These are phyloP conservation scores for Elaeagnus macrophylla DNA, from an alignment of 306 rosid species.

Conservation along the genomic window DNA sequence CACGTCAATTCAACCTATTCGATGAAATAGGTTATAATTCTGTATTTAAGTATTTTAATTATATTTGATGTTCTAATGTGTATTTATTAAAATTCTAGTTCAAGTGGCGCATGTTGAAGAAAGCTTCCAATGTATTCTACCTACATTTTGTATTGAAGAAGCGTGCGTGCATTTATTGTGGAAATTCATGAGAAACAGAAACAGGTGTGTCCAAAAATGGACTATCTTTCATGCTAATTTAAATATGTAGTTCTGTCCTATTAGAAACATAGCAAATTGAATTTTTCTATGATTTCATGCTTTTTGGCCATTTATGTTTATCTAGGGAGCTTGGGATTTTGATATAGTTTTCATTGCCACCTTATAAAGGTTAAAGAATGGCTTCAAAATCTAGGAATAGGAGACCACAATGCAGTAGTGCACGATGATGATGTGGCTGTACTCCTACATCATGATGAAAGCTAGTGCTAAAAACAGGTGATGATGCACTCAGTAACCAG, in stretches of 20 bases:
- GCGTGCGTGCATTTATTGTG: conserved; percentile 68
- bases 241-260: conserved; percentile 9
- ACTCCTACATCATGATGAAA: conserved; percentile 54
- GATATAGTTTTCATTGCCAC: not conserved
- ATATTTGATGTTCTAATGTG: not conserved
- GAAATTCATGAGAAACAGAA: conserved; percentile 76
- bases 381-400: conserved; percentile 79
- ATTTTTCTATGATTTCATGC: not conserved
- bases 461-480: conserved; percentile 62
- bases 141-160: conserved; percentile 81
- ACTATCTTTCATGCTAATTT: too few species aligned
- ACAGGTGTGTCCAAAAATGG: conserved; percentile 87
- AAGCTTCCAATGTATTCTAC: conserved; percentile 84
- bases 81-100: conserved; percentile 35
- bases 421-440: conserved; percentile 80
- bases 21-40: too few species aligned
- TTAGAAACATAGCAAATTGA: not conserved
- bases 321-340: not conserved
- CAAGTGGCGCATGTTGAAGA: conserved; percentile 74
- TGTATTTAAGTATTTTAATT: too few species aligned
- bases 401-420: conserved; percentile 59
- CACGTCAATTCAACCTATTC: too few species aligned
- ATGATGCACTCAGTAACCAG: not conserved
- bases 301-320: not conserved
- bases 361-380: conserved; percentile 70